phyloP scores from a whole-genome alignment of 176 grass and related monocot species.

The Phyllostachys edulis region DNA sequence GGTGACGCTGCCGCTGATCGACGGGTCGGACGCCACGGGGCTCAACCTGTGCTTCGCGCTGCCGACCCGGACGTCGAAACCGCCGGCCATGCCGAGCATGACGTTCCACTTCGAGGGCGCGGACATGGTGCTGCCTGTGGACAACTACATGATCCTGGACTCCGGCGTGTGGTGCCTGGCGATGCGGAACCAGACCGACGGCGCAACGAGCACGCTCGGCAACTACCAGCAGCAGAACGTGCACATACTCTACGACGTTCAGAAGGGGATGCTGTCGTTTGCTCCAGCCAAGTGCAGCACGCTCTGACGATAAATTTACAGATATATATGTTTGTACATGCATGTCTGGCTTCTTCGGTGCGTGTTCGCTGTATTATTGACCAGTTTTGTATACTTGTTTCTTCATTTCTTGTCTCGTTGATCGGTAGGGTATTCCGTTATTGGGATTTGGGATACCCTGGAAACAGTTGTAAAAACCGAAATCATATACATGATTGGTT shows the following conservation, averaged over 20 bases:
- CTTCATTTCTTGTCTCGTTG: no score
- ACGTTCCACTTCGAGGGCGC: conserved; percentile 55
- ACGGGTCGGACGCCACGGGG: conserved; percentile 27
- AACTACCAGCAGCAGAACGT: conserved; percentile 78
- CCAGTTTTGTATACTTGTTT: no score
- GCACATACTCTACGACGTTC: conserved; percentile 73
- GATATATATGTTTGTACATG: no score
- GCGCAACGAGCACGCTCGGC: conserved; percentile 41
- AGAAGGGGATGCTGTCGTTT: conserved; percentile 51
- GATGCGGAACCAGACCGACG: conserved; percentile 13
- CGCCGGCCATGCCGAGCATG: conserved; percentile 46
- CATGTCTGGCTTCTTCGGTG: no score
- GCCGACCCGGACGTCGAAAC: conserved; percentile 9
- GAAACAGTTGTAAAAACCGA: no score
- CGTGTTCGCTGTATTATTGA: no score
- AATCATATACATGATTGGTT: no score
- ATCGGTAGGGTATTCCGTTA: no score
- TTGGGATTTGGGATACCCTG: no score
- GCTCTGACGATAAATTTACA: conserved; percentile 29
- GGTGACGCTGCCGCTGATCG: conserved; percentile 17
- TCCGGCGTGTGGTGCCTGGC: conserved; percentile 56
- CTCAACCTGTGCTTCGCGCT: conserved; percentile 62
- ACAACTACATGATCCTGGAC: conserved; percentile 56
- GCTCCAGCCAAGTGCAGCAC: conserved; percentile 43
- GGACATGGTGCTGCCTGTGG: conserved; percentile 51